A percentile compares a stretch with the other conserved stretches of the same genome.
phyloP scores from a whole-genome alignment of 2,329 filamentous ascomycete species.

The Nakataea oryzae region DNA sequence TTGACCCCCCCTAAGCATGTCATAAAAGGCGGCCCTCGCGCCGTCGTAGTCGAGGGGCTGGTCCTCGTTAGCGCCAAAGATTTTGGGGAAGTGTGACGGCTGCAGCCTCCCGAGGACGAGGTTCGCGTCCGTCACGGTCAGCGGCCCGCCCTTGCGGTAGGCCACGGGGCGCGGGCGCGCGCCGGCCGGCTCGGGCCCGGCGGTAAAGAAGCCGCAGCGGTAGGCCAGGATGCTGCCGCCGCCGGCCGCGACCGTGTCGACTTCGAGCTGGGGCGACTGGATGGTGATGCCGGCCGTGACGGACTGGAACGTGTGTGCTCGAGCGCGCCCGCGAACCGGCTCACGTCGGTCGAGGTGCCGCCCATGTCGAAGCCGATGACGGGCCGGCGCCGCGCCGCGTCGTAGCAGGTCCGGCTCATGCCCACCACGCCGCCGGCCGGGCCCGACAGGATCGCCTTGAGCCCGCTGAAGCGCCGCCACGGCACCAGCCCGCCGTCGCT shows the following conservation, averaged over 20 bases:
- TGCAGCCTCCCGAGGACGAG: slow-evolving; percentile 73
- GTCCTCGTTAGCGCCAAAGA: slow-evolving; percentile 84
- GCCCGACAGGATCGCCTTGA: slow-evolving; percentile 55
- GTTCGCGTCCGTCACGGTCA: slow-evolving; percentile 92
- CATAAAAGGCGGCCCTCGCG: slow-evolving; percentile 38
- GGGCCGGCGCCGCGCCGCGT: slow-evolving; percentile 43
- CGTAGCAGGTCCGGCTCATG: slow-evolving; percentile 64
- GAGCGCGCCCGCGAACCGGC: slow-evolving; percentile 35
- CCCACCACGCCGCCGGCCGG: slow-evolving; percentile 64
- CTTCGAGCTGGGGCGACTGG: slow-evolving; percentile 83
- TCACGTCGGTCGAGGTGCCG: slow-evolving; percentile 9
- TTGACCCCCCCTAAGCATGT: slow-evolving; percentile 67
- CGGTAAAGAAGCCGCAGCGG: slow-evolving; percentile 80
- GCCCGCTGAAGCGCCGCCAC: slow-evolving; percentile 10
- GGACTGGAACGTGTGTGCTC: slow-evolving; percentile 63
- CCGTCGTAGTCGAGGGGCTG: slow-evolving; percentile 67
- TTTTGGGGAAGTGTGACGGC: slow-evolving; percentile 89
- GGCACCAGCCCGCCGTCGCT: slow-evolving; percentile 37
- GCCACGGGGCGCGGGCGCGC: slow-evolving; percentile 86
- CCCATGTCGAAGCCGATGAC: slow-evolving; percentile 67
- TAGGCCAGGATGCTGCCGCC: slow-evolving; percentile 80
- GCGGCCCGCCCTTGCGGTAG: slow-evolving; percentile 79
- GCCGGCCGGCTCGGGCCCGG: slow-evolving; percentile 80
- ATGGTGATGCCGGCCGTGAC: slow-evolving; percentile 74
- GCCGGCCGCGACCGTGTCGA: slow-evolving; percentile 89